phyloP scores from a whole-genome alignment of 2,329 filamentous ascomycete species.

The Huntiella moniliformis region DNA sequence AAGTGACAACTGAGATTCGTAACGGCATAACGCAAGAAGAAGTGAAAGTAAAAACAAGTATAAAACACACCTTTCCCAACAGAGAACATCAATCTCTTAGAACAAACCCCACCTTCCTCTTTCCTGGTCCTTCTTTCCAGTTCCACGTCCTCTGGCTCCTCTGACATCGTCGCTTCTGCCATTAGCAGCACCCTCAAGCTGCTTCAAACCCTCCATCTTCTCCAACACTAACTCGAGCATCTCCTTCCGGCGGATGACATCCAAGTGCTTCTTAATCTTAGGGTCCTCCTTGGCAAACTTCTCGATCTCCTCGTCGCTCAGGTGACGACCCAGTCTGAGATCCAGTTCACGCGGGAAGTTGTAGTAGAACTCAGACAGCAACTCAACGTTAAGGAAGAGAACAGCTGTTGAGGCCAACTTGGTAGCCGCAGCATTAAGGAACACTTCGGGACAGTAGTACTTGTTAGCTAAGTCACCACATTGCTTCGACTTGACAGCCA shows the following conservation, averaged over 20 bases:
- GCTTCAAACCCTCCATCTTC: constrained; percentile 83
- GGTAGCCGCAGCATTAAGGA: constrained; percentile 89
- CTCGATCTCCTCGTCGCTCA: constrained; percentile 66
- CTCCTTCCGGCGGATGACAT: constrained; percentile 83
- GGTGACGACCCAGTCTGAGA: constrained; percentile 60
- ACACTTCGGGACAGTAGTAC: constrained; percentile 91
- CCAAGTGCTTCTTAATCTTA: constrained; percentile 72
- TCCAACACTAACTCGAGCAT: constrained; percentile 79
- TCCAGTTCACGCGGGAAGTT: constrained; percentile 91
- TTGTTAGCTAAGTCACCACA: constrained; percentile 73
- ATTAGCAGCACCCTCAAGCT: constrained; percentile 47
- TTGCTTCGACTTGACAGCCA: constrained; percentile 78
- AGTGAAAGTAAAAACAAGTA: not conserved
- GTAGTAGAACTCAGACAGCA: constrained; percentile 94
- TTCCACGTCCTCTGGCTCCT: constrained; percentile 9
- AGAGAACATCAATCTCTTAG: constrained; percentile 15
- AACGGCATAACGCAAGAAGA: not conserved
- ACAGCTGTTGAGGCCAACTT: constrained; percentile 91
- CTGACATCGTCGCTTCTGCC: not conserved
- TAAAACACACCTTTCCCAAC: constrained; percentile 1
- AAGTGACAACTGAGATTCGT: not conserved
- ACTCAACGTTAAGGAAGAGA: constrained; percentile 90
- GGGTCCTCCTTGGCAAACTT: constrained; percentile 84
- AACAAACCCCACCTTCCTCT: constrained; percentile 32
- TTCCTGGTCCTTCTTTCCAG: constrained; percentile 19